phyloP scores from a whole-genome alignment of 2,329 filamentous ascomycete species.

The Exophiala sideris region DNA sequence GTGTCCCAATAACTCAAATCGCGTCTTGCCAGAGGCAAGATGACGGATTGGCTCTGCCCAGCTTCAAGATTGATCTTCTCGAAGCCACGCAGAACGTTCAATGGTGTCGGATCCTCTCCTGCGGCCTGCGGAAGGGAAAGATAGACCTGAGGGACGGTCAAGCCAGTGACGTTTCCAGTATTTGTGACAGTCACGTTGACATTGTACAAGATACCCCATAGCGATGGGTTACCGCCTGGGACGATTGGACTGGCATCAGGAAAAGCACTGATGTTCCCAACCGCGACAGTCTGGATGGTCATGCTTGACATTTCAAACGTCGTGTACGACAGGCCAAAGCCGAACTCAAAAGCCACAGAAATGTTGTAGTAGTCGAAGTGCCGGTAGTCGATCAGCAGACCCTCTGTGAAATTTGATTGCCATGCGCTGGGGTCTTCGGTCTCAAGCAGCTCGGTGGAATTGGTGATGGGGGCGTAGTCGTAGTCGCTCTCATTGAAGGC shows the following conservation, averaged over 20 bases:
- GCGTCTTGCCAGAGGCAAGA: slow-evolving; percentile 54
- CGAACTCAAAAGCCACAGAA: slow-evolving; percentile 58
- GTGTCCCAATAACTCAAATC: slow-evolving; percentile 66
- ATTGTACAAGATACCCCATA: slow-evolving; percentile 55
- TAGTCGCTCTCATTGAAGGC: slow-evolving; percentile 66
- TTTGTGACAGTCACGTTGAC: slow-evolving; percentile 69
- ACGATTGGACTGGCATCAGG: slow-evolving; percentile 51
- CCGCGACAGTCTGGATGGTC: slow-evolving; percentile 55
- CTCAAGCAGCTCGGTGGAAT: slow-evolving; percentile 16
- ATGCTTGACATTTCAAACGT: slow-evolving; percentile 73
- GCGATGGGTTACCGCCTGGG: slow-evolving; percentile 54
- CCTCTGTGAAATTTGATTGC: slow-evolving; percentile 72
- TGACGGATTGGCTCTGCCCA: slow-evolving; percentile 48
- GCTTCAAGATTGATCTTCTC: slow-evolving; percentile 54
- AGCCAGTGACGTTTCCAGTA: slow-evolving; percentile 61
- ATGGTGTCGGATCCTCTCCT: slow-evolving; percentile 51
- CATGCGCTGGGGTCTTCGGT: slow-evolving; percentile 49
- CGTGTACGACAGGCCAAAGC: slow-evolving; percentile 76
- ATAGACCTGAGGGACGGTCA: slow-evolving; percentile 68
- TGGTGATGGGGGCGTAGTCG: slow-evolving; percentile 59
- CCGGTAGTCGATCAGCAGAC: slow-evolving; percentile 78
- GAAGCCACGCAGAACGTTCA: slow-evolving; percentile 60
- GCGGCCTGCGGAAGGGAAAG: slow-evolving; percentile 37
- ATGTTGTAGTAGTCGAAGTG: slow-evolving; percentile 63
- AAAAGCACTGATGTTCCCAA: slow-evolving; percentile 48